phyloP scores from a whole-genome alignment of 345 rosid species.

The Bretschneidera sinensis region DNA sequence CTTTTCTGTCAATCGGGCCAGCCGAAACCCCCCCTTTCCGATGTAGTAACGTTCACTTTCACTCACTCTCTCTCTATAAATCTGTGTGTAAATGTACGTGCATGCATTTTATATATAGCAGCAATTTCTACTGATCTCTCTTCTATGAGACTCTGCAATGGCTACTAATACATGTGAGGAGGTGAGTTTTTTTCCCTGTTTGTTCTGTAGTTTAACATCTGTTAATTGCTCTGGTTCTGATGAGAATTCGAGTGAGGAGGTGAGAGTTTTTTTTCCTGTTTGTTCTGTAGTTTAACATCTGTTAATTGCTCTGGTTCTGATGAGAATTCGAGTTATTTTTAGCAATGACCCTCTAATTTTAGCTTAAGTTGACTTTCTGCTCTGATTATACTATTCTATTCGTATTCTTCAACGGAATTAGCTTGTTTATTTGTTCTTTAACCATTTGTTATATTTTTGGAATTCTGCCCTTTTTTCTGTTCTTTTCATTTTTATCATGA shows the following conservation, averaged over 20 bases:
- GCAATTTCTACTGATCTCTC: slow-evolving; percentile 1
- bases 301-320: neutral
- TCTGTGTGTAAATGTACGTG: neutral
- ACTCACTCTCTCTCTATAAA: neutral
- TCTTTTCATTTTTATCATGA: neutral
- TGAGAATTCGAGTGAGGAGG: too few species aligned
- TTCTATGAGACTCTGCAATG: slow-evolving; percentile 18
- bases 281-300: neutral
- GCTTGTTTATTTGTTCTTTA: neutral
- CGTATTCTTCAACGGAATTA: neutral
- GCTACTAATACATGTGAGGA: slow-evolving; percentile 19
- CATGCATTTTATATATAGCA: slow-evolving; percentile 19
- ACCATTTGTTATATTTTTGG: neutral
- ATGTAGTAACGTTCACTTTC: neutral
- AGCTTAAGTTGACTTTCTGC: neutral
- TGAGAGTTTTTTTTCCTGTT: slow-evolving; percentile 6
- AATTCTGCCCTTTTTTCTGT: neutral
- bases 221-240: neutral
- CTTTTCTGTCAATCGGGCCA: slow-evolving; percentile 35
- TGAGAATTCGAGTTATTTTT: neutral
- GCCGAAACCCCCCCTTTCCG: slow-evolving; percentile 11
- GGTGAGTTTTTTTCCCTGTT: slow-evolving; percentile 18
- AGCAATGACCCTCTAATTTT: too few species aligned
- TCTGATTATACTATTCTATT: neutral
- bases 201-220: neutral